These are phyloP conservation scores for Poa pratensis DNA, from an alignment of 176 grass and related monocot species.

Conservation along the genomic window DNA sequence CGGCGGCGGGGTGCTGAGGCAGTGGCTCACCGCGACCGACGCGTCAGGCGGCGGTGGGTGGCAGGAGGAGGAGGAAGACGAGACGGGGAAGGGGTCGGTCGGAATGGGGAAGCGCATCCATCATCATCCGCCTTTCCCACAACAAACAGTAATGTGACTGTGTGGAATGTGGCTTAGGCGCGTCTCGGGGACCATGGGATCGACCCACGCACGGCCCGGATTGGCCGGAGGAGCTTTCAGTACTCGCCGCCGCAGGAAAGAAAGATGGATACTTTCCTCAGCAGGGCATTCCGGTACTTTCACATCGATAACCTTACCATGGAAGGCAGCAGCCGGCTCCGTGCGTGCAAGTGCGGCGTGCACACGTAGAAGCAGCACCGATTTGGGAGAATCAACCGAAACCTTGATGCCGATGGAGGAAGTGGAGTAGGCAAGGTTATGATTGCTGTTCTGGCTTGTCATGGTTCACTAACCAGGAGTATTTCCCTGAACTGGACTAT, in stretches of 20 bases:
- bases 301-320: background rate
- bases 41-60: constrained; percentile 34
- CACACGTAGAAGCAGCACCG: background rate
- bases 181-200: background rate
- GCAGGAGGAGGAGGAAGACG: background rate
- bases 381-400: background rate
- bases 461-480: background rate
- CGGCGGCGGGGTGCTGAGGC: background rate
- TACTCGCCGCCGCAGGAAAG: background rate
- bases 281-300: background rate
- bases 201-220: background rate
- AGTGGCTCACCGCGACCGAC: background rate
- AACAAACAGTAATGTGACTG: background rate
- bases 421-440: background rate
- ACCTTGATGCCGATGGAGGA: background rate
- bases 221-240: background rate
- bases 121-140: background rate
- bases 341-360: constrained; percentile 12
- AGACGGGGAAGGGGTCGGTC: background rate
- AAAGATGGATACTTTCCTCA: background rate
- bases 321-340: background rate
- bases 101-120: constrained; percentile 11
- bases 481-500: too few relatives aligned
- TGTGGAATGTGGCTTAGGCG: constrained; percentile 6
- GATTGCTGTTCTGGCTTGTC: background rate